phyloP scores from a whole-genome alignment of 352 stramenopile species.

The Plasmopara halstedii region DNA sequence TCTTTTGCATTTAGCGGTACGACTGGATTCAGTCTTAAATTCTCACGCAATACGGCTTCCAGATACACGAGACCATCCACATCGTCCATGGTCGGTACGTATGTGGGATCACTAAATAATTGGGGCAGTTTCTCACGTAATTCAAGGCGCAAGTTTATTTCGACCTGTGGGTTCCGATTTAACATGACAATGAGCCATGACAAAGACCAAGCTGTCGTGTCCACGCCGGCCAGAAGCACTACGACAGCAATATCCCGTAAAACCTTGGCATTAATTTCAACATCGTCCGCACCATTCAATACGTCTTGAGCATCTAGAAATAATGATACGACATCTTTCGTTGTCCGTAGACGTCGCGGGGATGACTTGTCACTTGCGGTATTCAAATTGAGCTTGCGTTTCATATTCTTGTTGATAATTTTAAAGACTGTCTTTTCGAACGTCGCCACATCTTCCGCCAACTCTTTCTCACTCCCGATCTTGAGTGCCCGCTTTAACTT shows the following conservation, averaged over 20 bases:
- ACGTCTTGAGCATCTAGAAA: conserved; percentile 33
- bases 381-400: too few relatives aligned
- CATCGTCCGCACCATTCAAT: conserved; percentile 2
- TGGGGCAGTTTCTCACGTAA: conserved; percentile 30
- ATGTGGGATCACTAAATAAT: conserved; percentile 20
- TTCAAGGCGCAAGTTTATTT: conserved; percentile 38
- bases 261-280: conserved; percentile 42
- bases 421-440: conserved; percentile 35
- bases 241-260: conserved; percentile 62
- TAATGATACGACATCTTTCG: conserved; percentile 38
- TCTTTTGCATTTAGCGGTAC: conserved; percentile 53
- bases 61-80: conserved; percentile 47
- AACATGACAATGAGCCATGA: conserved; percentile 70
- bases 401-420: conserved; percentile 43
- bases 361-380: too few relatives aligned
- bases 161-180: conserved; percentile 45
- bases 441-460: conserved; percentile 21
- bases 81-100: conserved; percentile 40
- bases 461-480: conserved; percentile 29
- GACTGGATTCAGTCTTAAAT: conserved; percentile 54
- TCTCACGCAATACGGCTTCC: conserved; percentile 52
- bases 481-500: conserved; percentile 44
- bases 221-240: conserved; percentile 63
- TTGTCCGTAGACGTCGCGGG: conserved; percentile 5
- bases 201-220: conserved; percentile 66